phyloP scores from a whole-genome alignment of 2,329 filamentous ascomycete species.

The Pseudogymnoascus sp. region DNA sequence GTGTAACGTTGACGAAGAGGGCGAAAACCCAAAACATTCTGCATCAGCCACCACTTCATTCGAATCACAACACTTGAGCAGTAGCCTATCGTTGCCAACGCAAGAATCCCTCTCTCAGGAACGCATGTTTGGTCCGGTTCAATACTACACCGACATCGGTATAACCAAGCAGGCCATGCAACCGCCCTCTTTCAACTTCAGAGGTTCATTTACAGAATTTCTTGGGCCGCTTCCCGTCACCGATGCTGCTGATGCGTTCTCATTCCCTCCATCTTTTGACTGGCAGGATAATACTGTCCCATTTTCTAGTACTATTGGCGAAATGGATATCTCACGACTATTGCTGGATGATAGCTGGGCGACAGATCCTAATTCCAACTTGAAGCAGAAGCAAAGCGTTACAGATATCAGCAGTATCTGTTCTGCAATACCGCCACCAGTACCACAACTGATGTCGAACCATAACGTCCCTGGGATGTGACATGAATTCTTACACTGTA shows the following conservation, averaged over 20 bases:
- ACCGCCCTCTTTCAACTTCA: slow-evolving; percentile 15
- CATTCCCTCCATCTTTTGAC: slow-evolving; percentile 36
- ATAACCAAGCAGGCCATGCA: slow-evolving; percentile 11
- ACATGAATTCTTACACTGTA: slow-evolving; percentile 10
- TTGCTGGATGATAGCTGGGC: slow-evolving; percentile 45
- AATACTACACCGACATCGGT: not conserved
- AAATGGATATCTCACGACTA: slow-evolving; percentile 57
- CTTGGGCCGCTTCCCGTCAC: slow-evolving; percentile 16
- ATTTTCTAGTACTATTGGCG: slow-evolving; percentile 39
- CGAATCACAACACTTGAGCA: not conserved
- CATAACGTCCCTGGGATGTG: slow-evolving; percentile 11
- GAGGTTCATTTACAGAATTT: slow-evolving; percentile 19
- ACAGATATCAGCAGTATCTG: slow-evolving; percentile 25
- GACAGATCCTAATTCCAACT: slow-evolving; percentile 16
- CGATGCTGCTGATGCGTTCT: slow-evolving; percentile 29
- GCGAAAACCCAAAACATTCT: not conserved
- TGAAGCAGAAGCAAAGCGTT: slow-evolving; percentile 23
- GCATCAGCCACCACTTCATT: not conserved
- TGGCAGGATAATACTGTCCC: slow-evolving; percentile 38
- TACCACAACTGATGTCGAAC: slow-evolving; percentile 2
- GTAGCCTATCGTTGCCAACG: not conserved
- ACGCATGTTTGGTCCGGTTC: not conserved
- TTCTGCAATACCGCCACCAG: slow-evolving; percentile 18
- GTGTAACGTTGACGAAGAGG: not conserved
- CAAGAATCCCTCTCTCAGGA: slow-evolving; percentile 3